Evolutionary conservation across 2,329 filamentous ascomycete genomes (phyloP).

Genomic region (Colletotrichum graminicola): DNA sequence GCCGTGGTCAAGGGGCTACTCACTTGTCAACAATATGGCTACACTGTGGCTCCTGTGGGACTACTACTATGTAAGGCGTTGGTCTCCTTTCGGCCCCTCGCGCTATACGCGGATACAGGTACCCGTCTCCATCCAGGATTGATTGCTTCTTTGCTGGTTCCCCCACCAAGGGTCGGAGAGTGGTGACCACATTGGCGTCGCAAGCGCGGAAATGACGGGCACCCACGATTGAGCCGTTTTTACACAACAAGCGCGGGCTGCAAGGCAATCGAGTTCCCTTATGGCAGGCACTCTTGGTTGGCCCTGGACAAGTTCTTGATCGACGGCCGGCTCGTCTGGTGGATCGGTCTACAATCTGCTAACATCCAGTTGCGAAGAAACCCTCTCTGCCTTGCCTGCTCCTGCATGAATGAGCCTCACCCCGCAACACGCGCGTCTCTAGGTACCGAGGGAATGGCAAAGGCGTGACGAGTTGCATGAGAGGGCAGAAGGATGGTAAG

Average conservation of each 20-base stretch:
- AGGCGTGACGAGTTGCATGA: not conserved
- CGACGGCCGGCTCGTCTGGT: conserved; percentile 33
- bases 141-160: conserved; percentile 13
- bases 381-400: conserved; percentile 12
- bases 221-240: conserved; percentile 25
- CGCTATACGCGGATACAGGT: not conserved
- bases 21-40: conserved; percentile 12
- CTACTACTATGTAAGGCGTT: not conserved
- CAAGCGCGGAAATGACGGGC: conserved; percentile 37
- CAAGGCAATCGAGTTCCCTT: conserved; percentile 13
- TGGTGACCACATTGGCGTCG: conserved; percentile 24
- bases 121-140: not conserved
- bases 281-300: conserved; percentile 25
- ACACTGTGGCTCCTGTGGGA: conserved; percentile 17
- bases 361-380: conserved; percentile 23
- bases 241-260: conserved; percentile 35
- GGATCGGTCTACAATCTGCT: conserved; percentile 39
- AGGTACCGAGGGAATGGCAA: not conserved
- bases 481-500: not conserved
- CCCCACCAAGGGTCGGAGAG: conserved; percentile 8
- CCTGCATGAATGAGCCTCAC: conserved; percentile 32
- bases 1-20: conserved; percentile 22
- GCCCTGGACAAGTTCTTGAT: conserved; percentile 31
- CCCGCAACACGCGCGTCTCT: conserved; percentile 28
- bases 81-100: conserved; percentile 13